Percentiles rank a stretch among this genome's conserved stretches.
Evolutionary conservation across 2,329 filamentous ascomycete species (phyloP).

Genomic region (Penicillium capsulatum): DNA sequence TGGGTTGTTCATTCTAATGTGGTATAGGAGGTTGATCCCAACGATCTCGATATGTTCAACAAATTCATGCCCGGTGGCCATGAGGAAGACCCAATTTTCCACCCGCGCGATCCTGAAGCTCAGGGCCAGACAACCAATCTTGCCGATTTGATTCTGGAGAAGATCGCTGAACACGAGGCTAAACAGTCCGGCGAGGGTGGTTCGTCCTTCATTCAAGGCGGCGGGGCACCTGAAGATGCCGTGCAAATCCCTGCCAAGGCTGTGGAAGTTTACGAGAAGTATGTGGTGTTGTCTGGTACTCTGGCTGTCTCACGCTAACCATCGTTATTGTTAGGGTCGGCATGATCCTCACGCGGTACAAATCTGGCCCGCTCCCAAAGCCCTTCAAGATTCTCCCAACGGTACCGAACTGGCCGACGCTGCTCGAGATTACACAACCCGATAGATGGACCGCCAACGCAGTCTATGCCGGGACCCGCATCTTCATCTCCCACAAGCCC

Average conservation of each 20-base stretch:
- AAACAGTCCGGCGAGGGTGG: constrained; percentile 48
- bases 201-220: constrained; percentile 45
- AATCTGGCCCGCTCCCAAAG: constrained; percentile 93
- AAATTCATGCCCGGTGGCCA: constrained; percentile 71
- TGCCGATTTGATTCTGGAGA: constrained; percentile 86
- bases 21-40: constrained; percentile 71
- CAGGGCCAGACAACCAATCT: constrained; percentile 67
- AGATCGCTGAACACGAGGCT: constrained; percentile 88
- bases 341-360: constrained; percentile 83
- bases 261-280: constrained; percentile 90
- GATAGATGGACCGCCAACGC: constrained; percentile 75
- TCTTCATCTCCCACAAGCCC: constrained; percentile 84
- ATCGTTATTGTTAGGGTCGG: constrained; percentile 59
- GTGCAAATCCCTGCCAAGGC: constrained; percentile 87
- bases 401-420: constrained; percentile 85
- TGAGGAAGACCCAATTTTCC: constrained; percentile 68
- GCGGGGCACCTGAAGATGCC: constrained; percentile 67
- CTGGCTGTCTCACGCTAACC: constrained; percentile 13
- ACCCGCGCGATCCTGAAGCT: constrained; percentile 49
- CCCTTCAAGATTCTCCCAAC: constrained; percentile 96
- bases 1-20: too few species aligned
- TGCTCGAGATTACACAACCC: constrained; percentile 78
- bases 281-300: constrained; percentile 22
- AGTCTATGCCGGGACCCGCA: constrained; percentile 80
- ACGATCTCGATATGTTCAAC: constrained; percentile 85